Base-by-base conservation (phyloP, 2,329 filamentous ascomycete genomes). In the Aspergillus alliaceus region DNA sequence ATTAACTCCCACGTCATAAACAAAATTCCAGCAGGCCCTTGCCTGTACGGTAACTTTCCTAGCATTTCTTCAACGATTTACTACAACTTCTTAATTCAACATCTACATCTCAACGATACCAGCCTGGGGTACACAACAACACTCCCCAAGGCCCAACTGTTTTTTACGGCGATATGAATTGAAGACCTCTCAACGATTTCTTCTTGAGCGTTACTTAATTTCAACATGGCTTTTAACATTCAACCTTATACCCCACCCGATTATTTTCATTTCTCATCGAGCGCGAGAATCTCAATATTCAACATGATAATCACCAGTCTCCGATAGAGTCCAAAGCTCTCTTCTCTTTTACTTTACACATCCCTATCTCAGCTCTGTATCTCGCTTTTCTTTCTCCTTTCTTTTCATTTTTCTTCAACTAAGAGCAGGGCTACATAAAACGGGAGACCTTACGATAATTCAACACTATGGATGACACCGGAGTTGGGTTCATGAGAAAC, bases 161-260 rank as follows among this genome's bases (percentile, higher is more conserved):
- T 64, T 71, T 69, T 73, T 66, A 74, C 67, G 71, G 69, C 70
- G 69, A 69, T 66, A 74, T 65, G 71, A 73, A 47, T 61, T 69
- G 71, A 74, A 72, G 70, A 73, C 68, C 67, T 73, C 71, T 74
- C 71, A 74, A 74, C 72, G 70, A 74, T 69, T 72, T 72, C 68
- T 73, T 74, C 69, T 59, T 68, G 65, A 72, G 69, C 69, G 70
- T 72, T 72, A 61, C 65, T 69, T 67, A 62, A 71, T 69, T 74
- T 74, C 71, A 73, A 74, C 72, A 73, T 71, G 57, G 59, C 57
- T 54, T 59, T 60, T 61, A 61, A 63, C 64, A 62, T 64, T 56
- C 58, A 60, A 66, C 61, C 64, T 69, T 70, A 73, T 73, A 72
- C 71, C 70, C 69, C 70, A 65, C 63, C 64, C 51, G 56, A 54